These are phyloP conservation scores for Triticum dicoccoides DNA, from an alignment of 176 grass and related monocot genomes.

Conservation along the genomic window DNA sequence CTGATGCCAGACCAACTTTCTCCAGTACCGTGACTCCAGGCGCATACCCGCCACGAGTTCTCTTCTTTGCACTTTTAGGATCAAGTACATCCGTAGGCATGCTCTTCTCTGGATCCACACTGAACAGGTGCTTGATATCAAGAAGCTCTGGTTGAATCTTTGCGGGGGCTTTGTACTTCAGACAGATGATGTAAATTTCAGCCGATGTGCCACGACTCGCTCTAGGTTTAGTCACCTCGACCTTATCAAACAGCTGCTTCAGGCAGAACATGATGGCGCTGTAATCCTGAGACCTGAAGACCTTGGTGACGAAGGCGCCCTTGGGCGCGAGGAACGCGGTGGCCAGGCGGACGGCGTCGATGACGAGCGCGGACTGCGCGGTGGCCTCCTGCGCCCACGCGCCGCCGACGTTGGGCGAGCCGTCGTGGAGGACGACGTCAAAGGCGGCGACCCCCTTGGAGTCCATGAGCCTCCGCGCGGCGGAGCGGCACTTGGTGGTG, in stretches of 20 bases:
- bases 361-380: conserved; percentile 67
- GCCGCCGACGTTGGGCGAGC: conserved; percentile 88
- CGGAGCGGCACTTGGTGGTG: conserved; percentile 68
- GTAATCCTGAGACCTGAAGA: conserved; percentile 97
- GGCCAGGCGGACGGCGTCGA: conserved; percentile 67
- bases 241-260: conserved; percentile 91
- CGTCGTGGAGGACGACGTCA: conserved; percentile 86
- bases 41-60: conserved; percentile 62
- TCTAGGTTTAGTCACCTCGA: conserved; percentile 77
- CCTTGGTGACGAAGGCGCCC: conserved; percentile 84
- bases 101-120: conserved; percentile 51
- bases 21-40: conserved; percentile 55
- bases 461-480: conserved; percentile 66
- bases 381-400: conserved; percentile 95
- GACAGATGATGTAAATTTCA: conserved; percentile 87
- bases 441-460: conserved; percentile 54
- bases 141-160: conserved; percentile 94
- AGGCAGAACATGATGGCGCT: conserved; percentile 83
- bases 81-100: conserved; percentile 61
- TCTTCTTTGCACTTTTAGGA: conserved; percentile 59
- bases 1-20: conserved; percentile 70
- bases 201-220: conserved; percentile 86
- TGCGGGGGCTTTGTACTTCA: conserved; percentile 80
- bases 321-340: conserved; percentile 75
- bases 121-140: conserved; percentile 87